phyloP scores from a whole-genome alignment of 108 stramenopile species.

The Cyclostephanos tholiformis region DNA sequence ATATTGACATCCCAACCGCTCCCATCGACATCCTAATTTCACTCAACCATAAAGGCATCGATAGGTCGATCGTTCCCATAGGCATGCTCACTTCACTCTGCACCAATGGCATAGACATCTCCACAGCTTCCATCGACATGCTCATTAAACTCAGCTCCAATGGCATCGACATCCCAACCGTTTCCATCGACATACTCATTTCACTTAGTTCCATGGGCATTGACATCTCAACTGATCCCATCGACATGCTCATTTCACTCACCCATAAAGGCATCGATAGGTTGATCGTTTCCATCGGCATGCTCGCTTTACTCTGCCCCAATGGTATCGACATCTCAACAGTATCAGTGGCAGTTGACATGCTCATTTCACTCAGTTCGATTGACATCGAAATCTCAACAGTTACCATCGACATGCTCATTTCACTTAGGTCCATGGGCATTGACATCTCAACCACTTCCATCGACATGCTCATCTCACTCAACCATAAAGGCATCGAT shows the following conservation, averaged over 20 bases:
- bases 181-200: neutral
- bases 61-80: neutral
- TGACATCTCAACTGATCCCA: neutral
- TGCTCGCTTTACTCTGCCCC: neutral
- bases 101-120: neutral
- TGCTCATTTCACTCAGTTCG: neutral
- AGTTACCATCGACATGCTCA: neutral
- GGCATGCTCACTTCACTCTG: neutral
- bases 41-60: neutral
- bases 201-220: neutral
- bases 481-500: too few relatives aligned
- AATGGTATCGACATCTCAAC: neutral
- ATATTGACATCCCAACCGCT: neutral
- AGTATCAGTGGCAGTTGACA: too few relatives aligned
- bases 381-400: neutral
- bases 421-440: neutral
- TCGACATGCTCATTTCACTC: constrained; percentile 8
- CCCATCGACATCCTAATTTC: constrained; percentile 1
- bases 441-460: neutral
- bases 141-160: neutral
- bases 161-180: neutral
- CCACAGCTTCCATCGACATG: neutral
- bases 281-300: neutral
- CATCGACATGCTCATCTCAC: constrained; percentile 1
- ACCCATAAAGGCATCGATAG: too few relatives aligned